Evolutionary conservation across 768 basidiomycete genomes (phyloP).

Genomic region (Pisolithus tinctorius): DNA sequence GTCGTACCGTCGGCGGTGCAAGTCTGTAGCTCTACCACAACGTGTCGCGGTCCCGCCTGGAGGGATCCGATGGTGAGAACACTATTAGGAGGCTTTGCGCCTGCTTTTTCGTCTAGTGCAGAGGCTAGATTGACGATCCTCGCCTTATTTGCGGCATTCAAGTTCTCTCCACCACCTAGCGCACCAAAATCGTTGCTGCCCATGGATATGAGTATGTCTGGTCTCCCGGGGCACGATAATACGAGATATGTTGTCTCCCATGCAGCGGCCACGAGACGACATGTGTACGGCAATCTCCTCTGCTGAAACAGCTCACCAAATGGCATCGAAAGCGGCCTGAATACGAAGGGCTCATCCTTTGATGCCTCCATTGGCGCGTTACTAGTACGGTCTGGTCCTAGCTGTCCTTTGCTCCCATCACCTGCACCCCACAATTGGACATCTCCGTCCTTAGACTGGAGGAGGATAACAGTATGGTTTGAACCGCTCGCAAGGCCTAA

Average conservation of each 20-base stretch:
- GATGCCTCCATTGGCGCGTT: not conserved
- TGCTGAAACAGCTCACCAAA: constrained; percentile 25
- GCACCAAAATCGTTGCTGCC: constrained; percentile 84
- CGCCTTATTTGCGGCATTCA: constrained; percentile 5
- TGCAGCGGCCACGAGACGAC: constrained; percentile 50
- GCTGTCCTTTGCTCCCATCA: constrained; percentile 63
- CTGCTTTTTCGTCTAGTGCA: constrained; percentile 31
- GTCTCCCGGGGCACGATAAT: constrained; percentile 34
- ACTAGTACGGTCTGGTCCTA: constrained; percentile 50
- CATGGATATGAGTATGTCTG: constrained; percentile 65
- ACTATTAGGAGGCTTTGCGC: constrained; percentile 18
- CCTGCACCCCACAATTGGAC: constrained; percentile 69
- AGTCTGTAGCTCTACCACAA: constrained; percentile 40
- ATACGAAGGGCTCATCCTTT: constrained; percentile 27
- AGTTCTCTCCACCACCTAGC: constrained; percentile 48
- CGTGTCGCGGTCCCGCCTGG: constrained; percentile 66
- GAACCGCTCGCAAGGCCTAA: constrained; percentile 60
- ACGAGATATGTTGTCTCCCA: constrained; percentile 86
- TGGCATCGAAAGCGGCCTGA: constrained; percentile 42
- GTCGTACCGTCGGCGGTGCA: constrained; percentile 15
- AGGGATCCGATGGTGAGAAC: constrained; percentile 37
- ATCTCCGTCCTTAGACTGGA: constrained; percentile 30
- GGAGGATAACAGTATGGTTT: constrained; percentile 71
- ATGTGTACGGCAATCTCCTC: constrained; percentile 31
- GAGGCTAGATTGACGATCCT: constrained; percentile 10